A percentile compares a stretch with the other conserved stretches of the same genome.
Evolutionary conservation across 768 basidiomycete genomes (phyloP).

Genomic region (Podaxis pistillaris): DNA sequence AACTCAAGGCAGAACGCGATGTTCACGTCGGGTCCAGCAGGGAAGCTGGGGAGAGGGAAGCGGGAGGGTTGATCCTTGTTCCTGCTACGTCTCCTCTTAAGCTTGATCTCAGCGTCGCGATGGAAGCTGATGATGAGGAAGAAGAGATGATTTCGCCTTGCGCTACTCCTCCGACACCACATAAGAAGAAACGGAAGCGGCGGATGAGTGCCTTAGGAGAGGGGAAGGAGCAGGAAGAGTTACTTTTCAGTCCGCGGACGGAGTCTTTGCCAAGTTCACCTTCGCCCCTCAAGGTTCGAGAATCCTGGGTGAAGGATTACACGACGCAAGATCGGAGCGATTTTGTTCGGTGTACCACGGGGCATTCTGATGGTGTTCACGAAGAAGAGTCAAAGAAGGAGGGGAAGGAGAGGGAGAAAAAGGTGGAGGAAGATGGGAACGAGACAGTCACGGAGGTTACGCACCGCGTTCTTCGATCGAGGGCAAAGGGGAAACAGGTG

Average conservation of each 20-base stretch:
- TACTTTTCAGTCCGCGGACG: slow-evolving; percentile 32
- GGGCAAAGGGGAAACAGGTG: slow-evolving; percentile 13
- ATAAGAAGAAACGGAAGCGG: slow-evolving; percentile 31
- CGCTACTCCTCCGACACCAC: slow-evolving; percentile 32
- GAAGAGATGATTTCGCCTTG: slow-evolving; percentile 6
- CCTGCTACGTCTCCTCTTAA: slow-evolving; percentile 31
- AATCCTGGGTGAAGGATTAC: slow-evolving; percentile 17
- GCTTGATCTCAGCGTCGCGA: slow-evolving; percentile 20
- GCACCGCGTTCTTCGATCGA: slow-evolving; percentile 20
- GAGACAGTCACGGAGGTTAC: slow-evolving; percentile 10
- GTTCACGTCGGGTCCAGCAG: neutral
- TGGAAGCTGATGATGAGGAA: slow-evolving; percentile 18
- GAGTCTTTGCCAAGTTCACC: slow-evolving; percentile 33
- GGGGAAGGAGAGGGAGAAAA: neutral
- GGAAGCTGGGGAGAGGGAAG: slow-evolving; percentile 18
- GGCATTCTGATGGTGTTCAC: slow-evolving; percentile 19
- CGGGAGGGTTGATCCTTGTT: slow-evolving; percentile 22
- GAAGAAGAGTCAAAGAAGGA: slow-evolving; percentile 20
- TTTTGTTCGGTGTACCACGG: slow-evolving; percentile 6
- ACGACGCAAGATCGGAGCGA: slow-evolving; percentile 1
- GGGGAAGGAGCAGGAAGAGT: slow-evolving; percentile 20
- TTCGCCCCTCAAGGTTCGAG: slow-evolving; percentile 32
- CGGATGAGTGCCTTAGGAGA: slow-evolving; percentile 23
- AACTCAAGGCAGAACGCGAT: slow-evolving; percentile 42
- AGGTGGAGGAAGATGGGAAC: slow-evolving; percentile 3